Conservation (phyloP, 2,329 filamentous ascomycete species). For the Knufia petricola region DNA sequence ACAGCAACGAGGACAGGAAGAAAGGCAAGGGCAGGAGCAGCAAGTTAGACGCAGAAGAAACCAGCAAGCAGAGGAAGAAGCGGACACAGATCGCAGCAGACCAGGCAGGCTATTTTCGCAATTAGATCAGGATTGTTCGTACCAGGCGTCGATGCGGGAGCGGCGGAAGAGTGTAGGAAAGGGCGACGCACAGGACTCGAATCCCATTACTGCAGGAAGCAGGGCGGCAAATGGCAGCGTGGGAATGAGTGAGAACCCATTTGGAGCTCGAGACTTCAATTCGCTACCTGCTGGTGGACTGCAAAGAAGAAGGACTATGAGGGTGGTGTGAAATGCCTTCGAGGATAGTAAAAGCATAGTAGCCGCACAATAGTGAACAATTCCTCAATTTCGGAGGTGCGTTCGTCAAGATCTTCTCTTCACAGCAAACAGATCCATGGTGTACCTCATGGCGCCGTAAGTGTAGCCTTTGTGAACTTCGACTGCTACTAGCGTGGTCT, state of each 20-base stretch:
- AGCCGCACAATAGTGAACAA: too few species aligned
- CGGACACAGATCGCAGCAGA: not conserved
- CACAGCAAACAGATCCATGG: too few species aligned
- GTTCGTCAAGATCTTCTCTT: too few species aligned
- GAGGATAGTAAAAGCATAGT: too few species aligned
- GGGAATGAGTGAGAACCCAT: not conserved
- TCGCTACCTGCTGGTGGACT: not conserved
- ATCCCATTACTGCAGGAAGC: not conserved
- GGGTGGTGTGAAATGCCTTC: not conserved
- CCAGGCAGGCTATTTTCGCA: slow-evolving; percentile 3
- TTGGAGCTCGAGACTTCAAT: slow-evolving; percentile 9
- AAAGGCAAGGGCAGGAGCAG: not conserved
- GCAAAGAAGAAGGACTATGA: not conserved
- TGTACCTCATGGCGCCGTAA: too few species aligned
- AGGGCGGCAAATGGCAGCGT: not conserved
- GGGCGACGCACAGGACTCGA: not conserved
- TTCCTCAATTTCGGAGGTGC: too few species aligned
- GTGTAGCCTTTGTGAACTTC: too few species aligned
- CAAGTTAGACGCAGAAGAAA: not conserved
- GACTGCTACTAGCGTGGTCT: too few species aligned
- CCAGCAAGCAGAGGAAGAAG: not conserved
- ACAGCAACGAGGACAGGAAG: not conserved
- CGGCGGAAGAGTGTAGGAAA: not conserved
- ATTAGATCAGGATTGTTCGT: not conserved
- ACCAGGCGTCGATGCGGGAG: not conserved